phyloP scores from a whole-genome alignment of 345 rosid species.

The Aquilaria yunnanensis region DNA sequence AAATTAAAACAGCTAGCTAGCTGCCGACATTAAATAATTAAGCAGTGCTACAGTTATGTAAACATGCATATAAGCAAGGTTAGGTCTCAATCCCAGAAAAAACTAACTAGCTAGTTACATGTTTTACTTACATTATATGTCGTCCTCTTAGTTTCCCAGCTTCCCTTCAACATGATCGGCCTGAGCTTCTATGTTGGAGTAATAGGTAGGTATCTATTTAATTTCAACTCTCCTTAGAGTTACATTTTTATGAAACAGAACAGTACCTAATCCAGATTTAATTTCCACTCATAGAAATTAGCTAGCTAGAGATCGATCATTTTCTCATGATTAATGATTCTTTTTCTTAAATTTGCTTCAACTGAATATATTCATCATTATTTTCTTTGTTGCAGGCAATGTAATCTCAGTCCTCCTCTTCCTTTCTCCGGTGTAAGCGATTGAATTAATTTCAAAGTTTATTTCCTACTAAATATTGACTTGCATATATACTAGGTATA shows the following conservation, averaged over 20 bases:
- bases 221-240: not conserved
- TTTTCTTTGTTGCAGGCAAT: slow-evolving; percentile 11
- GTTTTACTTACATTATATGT: too few relatives aligned
- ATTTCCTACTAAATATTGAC: not conserved
- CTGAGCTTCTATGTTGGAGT: slow-evolving; percentile 12
- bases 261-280: not conserved
- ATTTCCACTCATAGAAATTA: not conserved
- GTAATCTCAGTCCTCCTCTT: slow-evolving; percentile 12
- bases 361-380: too few relatives aligned
- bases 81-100: too few relatives aligned
- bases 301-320: not conserved
- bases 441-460: not conserved
- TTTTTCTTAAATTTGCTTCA: too few relatives aligned
- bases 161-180: not conserved
- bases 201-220: not conserved
- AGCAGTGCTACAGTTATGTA: too few relatives aligned
- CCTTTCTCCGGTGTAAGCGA: slow-evolving; percentile 15
- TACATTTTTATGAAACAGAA: too few relatives aligned
- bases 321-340: not conserved
- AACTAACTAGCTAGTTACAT: too few relatives aligned
- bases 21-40: too few relatives aligned
- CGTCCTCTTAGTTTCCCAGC: too few relatives aligned
- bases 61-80: too few relatives aligned
- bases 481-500: not conserved
- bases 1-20: too few relatives aligned